phyloP scores from a whole-genome alignment of 2,329 filamentous ascomycete species.

The Moelleriella libera region DNA sequence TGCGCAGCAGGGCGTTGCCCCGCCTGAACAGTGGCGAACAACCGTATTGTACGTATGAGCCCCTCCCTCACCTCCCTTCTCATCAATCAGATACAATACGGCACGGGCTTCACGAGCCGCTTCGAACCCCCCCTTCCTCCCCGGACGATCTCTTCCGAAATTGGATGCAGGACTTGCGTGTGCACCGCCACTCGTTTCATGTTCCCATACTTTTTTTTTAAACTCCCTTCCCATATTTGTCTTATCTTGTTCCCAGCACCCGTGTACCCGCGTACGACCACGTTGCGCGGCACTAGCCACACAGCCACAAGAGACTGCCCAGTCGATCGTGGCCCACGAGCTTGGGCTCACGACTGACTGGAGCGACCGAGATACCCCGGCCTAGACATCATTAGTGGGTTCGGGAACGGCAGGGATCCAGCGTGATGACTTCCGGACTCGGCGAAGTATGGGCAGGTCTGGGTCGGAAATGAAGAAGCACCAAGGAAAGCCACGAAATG shows the following conservation, averaged over 20 bases:
- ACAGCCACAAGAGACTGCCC: neutral
- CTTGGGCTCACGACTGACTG: neutral
- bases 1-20: too few species aligned
- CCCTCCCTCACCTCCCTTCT: neutral
- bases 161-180: slow-evolving; percentile 1
- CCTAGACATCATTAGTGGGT: neutral
- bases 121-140: neutral
- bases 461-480: neutral
- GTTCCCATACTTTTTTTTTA: neutral
- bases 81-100: neutral
- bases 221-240: too few species aligned
- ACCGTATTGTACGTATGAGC: too few species aligned
- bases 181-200: slow-evolving; percentile 7
- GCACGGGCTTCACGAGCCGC: neutral
- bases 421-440: neutral
- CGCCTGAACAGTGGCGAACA: too few species aligned
- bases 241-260: neutral
- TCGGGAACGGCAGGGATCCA: neutral
- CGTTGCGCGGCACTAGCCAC: neutral
- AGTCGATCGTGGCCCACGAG: neutral
- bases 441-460: neutral
- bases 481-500: neutral
- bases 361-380: neutral
- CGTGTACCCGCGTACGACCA: neutral
- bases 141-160: slow-evolving; percentile 1